Evolutionary conservation across 2,329 filamentous ascomycete species (phyloP).

Genomic region (Hypoxylon sp.): DNA sequence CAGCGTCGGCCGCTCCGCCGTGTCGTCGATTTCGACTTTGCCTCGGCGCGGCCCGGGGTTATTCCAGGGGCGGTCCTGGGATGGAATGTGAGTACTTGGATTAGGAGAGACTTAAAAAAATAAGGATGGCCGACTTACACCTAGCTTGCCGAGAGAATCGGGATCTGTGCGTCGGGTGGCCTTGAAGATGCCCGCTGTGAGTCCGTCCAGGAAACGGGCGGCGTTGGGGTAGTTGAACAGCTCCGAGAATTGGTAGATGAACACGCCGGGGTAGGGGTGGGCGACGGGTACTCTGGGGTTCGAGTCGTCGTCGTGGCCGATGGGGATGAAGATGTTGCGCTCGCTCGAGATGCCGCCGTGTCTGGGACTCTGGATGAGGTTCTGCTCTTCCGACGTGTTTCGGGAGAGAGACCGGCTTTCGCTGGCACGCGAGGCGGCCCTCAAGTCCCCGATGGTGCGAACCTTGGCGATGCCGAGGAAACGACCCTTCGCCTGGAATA

Average conservation of each 20-base stretch:
- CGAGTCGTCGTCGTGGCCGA: slow-evolving; percentile 63
- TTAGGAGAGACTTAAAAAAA: slow-evolving; percentile 13
- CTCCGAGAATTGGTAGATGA: slow-evolving; percentile 67
- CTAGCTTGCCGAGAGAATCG: slow-evolving; percentile 59
- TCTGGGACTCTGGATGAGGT: slow-evolving; percentile 45
- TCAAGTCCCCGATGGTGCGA: slow-evolving; percentile 60
- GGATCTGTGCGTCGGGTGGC: slow-evolving; percentile 60
- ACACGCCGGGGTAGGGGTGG: slow-evolving; percentile 64
- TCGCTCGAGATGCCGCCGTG: slow-evolving; percentile 46
- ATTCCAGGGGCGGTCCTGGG: slow-evolving; percentile 57
- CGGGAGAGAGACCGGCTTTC: slow-evolving; percentile 25
- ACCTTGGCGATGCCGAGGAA: slow-evolving; percentile 83
- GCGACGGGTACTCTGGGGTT: slow-evolving; percentile 60
- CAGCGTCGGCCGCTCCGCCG: slow-evolving; percentile 53
- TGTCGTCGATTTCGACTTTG: slow-evolving; percentile 31
- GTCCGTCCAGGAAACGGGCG: slow-evolving; percentile 62
- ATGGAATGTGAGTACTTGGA: slow-evolving; percentile 27
- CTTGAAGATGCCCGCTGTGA: slow-evolving; percentile 60
- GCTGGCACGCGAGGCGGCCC: slow-evolving; percentile 11
- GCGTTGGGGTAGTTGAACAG: slow-evolving; percentile 69
- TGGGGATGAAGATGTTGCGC: slow-evolving; percentile 56
- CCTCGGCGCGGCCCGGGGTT: slow-evolving; percentile 49
- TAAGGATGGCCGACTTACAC: slow-evolving; percentile 52
- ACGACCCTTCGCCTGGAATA: slow-evolving; percentile 80
- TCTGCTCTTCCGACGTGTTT: slow-evolving; percentile 9